Conservation (phyloP, 2,329 filamentous ascomycete species). For the Colletotrichum camelliae region DNA sequence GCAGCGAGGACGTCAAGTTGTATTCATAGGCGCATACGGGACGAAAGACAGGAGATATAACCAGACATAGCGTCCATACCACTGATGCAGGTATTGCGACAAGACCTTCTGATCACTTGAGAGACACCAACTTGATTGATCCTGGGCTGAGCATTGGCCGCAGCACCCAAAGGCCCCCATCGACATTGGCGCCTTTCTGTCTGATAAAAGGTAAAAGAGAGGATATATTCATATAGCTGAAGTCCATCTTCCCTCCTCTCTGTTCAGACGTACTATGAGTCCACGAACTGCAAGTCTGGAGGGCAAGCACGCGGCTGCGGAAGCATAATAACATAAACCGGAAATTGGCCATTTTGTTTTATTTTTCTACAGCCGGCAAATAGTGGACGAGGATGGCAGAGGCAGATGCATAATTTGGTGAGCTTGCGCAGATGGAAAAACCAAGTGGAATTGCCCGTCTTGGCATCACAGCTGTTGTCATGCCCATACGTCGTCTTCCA, state of each 20-base stretch:
- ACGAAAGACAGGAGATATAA: not conserved
- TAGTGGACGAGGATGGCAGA: not conserved
- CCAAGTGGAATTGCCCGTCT: fast-evolving
- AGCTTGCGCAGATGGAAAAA: not conserved
- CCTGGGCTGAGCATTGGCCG: too few relatives aligned
- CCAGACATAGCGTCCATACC: fast-evolving
- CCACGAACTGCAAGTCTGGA: fast-evolving
- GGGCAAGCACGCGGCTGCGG: fast-evolving
- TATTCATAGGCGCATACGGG: fast-evolving
- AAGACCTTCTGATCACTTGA: not conserved
- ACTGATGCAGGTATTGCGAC: not conserved
- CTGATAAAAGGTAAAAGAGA: not conserved
- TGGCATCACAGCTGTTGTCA: not conserved
- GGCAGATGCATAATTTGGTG: not conserved
- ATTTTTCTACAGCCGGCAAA: not conserved
- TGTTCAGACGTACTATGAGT: not conserved
- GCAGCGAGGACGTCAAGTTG: fast-evolving
- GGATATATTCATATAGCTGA: not conserved
- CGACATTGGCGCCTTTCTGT: not conserved
- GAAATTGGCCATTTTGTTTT: not conserved
- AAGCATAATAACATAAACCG: not conserved
- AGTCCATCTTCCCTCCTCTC: not conserved
- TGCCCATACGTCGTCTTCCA: fast-evolving
- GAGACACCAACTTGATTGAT: not conserved
- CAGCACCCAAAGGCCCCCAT: too few relatives aligned